Conservation (phyloP, 192 early-diverging fungal genomes). For the Coemansia sp. region DNA sequence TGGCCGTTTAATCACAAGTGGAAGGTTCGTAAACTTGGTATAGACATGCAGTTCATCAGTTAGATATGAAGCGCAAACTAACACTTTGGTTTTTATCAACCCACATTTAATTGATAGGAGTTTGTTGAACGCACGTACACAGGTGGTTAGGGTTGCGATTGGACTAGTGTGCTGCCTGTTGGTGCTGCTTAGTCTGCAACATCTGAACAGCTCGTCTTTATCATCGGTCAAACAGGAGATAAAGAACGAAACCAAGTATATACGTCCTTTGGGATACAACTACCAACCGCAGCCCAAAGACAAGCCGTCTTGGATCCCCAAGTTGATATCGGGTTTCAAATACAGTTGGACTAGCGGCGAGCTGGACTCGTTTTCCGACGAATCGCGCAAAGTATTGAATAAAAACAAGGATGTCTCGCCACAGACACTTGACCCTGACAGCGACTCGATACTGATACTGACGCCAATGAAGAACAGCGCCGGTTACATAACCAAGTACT, state of each 20-base stretch:
- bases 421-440: constrained; percentile 27
- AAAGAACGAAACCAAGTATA: constrained; percentile 3
- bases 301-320: constrained; percentile 41
- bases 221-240: background rate
- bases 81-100: background rate
- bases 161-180: constrained; percentile 1
- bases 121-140: no score
- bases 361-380: constrained; percentile 11
- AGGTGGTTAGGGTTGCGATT: background rate
- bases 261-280: constrained; percentile 27
- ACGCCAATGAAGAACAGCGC: constrained; percentile 68
- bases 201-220: background rate
- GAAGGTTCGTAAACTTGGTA: background rate
- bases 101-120: background rate
- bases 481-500: constrained; percentile 58
- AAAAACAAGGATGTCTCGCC: constrained; percentile 25
- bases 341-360: background rate
- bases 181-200: background rate
- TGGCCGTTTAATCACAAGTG: background rate
- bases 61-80: background rate
- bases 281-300: constrained; percentile 20
- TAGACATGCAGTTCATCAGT: background rate
- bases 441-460: constrained; percentile 56
- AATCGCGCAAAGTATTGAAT: constrained; percentile 22
- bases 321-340: background rate